Percentiles rank a stretch among this genome's conserved stretches.
These are phyloP conservation scores for Myriosclerotinia scirpicola DNA, from an alignment of 2,329 filamentous ascomycete genomes.

Conservation along the genomic window DNA sequence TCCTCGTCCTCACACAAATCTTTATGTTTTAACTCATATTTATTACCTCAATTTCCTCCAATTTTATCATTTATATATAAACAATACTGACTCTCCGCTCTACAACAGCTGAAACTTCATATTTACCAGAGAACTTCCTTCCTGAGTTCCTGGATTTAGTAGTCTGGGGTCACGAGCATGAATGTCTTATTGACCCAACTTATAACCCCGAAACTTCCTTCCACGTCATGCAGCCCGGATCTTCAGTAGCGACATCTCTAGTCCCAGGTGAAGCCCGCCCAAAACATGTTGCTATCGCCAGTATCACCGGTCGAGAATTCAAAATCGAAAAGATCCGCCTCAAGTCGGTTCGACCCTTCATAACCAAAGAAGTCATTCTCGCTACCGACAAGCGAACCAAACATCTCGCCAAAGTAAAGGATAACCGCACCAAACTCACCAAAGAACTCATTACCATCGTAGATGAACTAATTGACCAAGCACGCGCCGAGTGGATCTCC, in stretches of 20 bases:
- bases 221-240: constrained; percentile 95
- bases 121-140: constrained; percentile 88
- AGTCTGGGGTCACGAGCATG: constrained; percentile 97
- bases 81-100: too few species aligned
- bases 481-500: constrained; percentile 75
- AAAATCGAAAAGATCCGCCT: constrained; percentile 76
- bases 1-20: too few species aligned
- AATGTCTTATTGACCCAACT: constrained; percentile 84
- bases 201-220: constrained; percentile 87
- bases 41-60: too few species aligned
- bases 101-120: constrained; percentile 68
- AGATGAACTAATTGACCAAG: constrained; percentile 83
- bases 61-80: too few species aligned
- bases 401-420: constrained; percentile 73
- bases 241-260: constrained; percentile 90
- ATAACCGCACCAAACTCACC: constrained; percentile 81
- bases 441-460: constrained; percentile 74
- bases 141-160: constrained; percentile 90
- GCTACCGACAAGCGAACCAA: constrained; percentile 74
- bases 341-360: constrained; percentile 87
- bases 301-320: constrained; percentile 79
- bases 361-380: constrained; percentile 79
- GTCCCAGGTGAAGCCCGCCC: constrained; percentile 85
- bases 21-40: too few species aligned
- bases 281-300: constrained; percentile 88